Conservation (phyloP, 495 filamentous ascomycete species). For the Trichocladium uniseriatum region DNA sequence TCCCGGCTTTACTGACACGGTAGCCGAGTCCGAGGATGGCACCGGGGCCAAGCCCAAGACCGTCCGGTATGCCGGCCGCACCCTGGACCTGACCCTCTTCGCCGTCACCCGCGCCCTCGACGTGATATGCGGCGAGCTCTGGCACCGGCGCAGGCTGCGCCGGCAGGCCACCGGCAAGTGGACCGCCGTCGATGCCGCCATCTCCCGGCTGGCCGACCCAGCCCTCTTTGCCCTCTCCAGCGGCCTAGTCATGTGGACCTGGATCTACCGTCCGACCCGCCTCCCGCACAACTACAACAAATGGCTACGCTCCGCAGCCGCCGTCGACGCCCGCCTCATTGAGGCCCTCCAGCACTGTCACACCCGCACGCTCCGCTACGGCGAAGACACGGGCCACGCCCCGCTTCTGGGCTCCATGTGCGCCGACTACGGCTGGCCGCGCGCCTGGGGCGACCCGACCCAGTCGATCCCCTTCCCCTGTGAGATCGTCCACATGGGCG, state of each 20-base stretch:
- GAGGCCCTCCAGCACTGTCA: conserved; percentile 61
- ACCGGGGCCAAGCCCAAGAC: conserved; percentile 10
- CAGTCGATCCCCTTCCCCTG: conserved; percentile 71
- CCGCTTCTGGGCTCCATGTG: conserved; percentile 67
- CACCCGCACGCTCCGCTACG: conserved; percentile 59
- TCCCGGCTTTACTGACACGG: conserved; percentile 31
- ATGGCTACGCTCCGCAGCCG: conserved; percentile 74
- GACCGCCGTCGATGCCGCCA: conserved; percentile 42
- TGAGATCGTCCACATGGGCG: conserved; percentile 79
- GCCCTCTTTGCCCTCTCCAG: conserved; percentile 65
- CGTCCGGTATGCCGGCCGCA: conserved; percentile 56
- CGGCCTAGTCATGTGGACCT: conserved; percentile 84
- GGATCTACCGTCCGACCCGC: conserved; percentile 65
- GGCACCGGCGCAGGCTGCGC: conserved; percentile 41
- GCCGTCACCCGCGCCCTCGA: conserved; percentile 67
- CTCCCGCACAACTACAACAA: conserved; percentile 70
- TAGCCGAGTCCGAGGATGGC: conserved; percentile 9
- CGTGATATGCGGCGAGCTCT: conserved; percentile 56
- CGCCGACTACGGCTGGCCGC: conserved; percentile 58
- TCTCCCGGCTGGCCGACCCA: conserved; percentile 54
- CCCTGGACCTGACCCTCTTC: conserved; percentile 80
- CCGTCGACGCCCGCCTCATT: conserved; percentile 71
- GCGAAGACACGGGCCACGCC: conserved; percentile 66
- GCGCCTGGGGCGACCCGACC: conserved; percentile 67
- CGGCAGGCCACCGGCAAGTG: conserved; percentile 35